Conservation (phyloP, 208 protist genomes). For the Balamuthia mandrillaris region DNA sequence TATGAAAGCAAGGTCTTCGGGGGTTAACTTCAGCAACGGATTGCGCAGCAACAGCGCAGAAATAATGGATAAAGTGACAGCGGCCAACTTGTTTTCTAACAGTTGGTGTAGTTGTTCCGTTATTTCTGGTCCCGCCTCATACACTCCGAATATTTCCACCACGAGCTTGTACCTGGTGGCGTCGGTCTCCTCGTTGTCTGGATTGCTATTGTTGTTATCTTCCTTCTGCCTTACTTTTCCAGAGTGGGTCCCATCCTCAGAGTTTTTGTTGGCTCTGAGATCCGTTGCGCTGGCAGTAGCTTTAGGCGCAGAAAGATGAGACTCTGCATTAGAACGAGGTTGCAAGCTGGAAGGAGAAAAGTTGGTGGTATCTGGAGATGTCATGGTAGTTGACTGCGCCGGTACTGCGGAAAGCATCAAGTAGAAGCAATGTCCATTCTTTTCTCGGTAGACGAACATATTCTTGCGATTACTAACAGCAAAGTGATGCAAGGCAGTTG, state of each 20-base stretch:
- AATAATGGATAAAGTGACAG: conserved; percentile 1
- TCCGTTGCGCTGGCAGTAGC: not conserved
- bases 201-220: not conserved
- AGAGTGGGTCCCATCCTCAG: not conserved
- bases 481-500: conserved; percentile 28
- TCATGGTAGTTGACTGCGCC: not conserved
- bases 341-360: no score
- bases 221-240: not conserved
- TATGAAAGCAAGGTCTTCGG: conserved; percentile 22
- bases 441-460: conserved; percentile 40
- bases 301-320: no score
- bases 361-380: not conserved
- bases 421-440: conserved; percentile 29
- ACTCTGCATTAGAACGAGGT: no score
- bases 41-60: conserved; percentile 32
- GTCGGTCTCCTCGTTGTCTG: not conserved
- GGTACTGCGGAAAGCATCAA: not conserved
- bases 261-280: not conserved
- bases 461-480: conserved; percentile 8
- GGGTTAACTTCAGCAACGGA: conserved; percentile 27
- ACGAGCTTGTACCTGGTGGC: not conserved
- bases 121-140: conserved; percentile 25
- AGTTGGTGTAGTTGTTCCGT: conserved; percentile 28
- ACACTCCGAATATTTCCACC: conserved; percentile 35
- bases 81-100: not conserved